Evolutionary conservation across 257 asterid species (phyloP).

Genomic region (Primulina huaijiensis): DNA sequence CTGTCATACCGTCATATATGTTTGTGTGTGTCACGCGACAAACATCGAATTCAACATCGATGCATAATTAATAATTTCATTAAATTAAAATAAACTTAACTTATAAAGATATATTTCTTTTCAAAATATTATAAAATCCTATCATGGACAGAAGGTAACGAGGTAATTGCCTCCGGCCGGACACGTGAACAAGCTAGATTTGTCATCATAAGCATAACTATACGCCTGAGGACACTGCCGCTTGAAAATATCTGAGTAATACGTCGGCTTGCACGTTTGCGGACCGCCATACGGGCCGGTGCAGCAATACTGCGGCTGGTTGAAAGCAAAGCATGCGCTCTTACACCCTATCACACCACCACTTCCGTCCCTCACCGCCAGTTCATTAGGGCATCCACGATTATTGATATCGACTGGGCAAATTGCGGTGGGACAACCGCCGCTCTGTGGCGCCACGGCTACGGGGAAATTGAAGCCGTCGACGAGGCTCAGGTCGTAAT

Average conservation of each 20-base stretch:
- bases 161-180: slow-evolving; percentile 32
- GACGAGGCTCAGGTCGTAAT: slow-evolving; percentile 46
- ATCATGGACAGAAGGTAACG: slow-evolving; percentile 46
- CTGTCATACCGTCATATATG: no score
- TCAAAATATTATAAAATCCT: background rate
- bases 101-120: background rate
- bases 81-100: no score
- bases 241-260: slow-evolving; percentile 38
- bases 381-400: slow-evolving; percentile 29
- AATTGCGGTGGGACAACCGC: slow-evolving; percentile 15
- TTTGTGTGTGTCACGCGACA: no score
- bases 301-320: slow-evolving; percentile 46
- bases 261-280: slow-evolving; percentile 35
- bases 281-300: slow-evolving; percentile 35
- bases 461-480: slow-evolving; percentile 56
- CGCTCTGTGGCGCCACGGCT: slow-evolving; percentile 19
- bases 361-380: slow-evolving; percentile 21
- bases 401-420: slow-evolving; percentile 38
- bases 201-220: slow-evolving; percentile 59
- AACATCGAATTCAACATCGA: no score
- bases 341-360: slow-evolving; percentile 43
- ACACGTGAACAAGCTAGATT: slow-evolving; percentile 44
- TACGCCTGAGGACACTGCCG: slow-evolving; percentile 50
- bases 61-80: no score
- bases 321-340: slow-evolving; percentile 46